Conservation (phyloP, 345 rosid genomes). For the Abelmoschus esculentus region DNA sequence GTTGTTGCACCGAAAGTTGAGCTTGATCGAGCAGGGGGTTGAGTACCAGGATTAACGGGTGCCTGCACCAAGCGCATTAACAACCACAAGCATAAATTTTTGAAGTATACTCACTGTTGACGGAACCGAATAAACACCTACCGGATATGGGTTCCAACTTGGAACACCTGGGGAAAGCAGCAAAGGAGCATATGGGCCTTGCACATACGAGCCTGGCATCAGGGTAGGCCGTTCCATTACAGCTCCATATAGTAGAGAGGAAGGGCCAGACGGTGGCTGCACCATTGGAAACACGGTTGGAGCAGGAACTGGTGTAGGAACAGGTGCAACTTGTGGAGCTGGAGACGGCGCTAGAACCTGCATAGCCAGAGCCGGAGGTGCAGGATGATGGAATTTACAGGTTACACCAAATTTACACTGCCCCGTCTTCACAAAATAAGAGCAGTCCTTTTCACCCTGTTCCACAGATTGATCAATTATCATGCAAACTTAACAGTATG, state of each 20-base stretch:
- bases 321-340: conserved; percentile 40
- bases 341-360: conserved; percentile 45
- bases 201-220: conserved; percentile 61
- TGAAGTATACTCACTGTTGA: not conserved
- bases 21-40: conserved; percentile 45
- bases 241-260: conserved; percentile 66
- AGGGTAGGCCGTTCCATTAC: conserved; percentile 69
- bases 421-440: conserved; percentile 80
- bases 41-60: conserved; percentile 54
- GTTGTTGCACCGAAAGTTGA: conserved; percentile 48
- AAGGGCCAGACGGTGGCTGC: conserved; percentile 48
- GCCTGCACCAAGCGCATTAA: conserved; percentile 29
- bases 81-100: not conserved
- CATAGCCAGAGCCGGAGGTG: conserved; percentile 31
- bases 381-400: conserved; percentile 88
- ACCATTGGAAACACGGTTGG: conserved; percentile 42
- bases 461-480: conserved; percentile 4
- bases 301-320: conserved; percentile 30
- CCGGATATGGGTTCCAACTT: conserved; percentile 73
- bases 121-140: conserved; percentile 26
- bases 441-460: conserved; percentile 92
- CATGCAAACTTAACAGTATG: conserved; percentile 4
- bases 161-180: conserved; percentile 54
- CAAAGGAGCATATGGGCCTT: conserved; percentile 63
- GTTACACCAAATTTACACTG: conserved; percentile 82